phyloP scores from a whole-genome alignment of 768 basidiomycete genomes.

The Chalciporus pseudorubinellus region DNA sequence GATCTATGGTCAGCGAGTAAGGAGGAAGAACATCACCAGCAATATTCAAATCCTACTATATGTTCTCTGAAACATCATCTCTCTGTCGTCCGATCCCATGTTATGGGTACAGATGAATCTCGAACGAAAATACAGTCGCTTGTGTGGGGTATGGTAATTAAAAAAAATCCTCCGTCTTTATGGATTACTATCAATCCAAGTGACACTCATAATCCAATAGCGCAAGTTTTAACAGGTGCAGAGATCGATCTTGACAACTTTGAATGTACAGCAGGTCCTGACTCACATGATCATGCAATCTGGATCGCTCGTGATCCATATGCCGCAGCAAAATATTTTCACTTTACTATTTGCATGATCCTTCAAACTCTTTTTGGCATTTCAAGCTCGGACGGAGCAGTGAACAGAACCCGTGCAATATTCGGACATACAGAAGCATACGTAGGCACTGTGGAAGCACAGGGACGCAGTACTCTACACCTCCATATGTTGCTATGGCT shows the following conservation, averaged over 20 bases:
- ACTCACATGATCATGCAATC: not conserved
- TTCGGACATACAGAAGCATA: not conserved
- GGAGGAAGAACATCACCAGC: not conserved
- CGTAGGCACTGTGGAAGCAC: not conserved
- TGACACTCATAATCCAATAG: not conserved
- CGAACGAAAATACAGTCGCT: not conserved
- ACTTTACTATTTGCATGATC: not conserved
- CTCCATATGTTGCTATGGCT: slow-evolving; percentile 1
- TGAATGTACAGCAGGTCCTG: not conserved
- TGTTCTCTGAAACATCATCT: not conserved
- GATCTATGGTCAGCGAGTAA: not conserved
- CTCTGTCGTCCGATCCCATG: not conserved
- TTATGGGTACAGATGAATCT: not conserved
- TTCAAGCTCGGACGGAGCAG: no score
- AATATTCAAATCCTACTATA: not conserved
- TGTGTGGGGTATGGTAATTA: not conserved
- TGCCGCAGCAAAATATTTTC: not conserved
- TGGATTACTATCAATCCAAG: slow-evolving; percentile 5
- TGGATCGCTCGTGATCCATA: not conserved
- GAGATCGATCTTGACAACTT: not conserved
- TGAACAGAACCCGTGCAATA: not conserved
- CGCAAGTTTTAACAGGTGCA: not conserved
- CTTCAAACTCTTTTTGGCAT: not conserved
- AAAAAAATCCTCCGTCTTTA: not conserved
- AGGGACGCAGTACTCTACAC: not conserved